Evolutionary conservation across 2,329 filamentous ascomycete genomes (phyloP).

Genomic region (Talaromyces sp.): DNA sequence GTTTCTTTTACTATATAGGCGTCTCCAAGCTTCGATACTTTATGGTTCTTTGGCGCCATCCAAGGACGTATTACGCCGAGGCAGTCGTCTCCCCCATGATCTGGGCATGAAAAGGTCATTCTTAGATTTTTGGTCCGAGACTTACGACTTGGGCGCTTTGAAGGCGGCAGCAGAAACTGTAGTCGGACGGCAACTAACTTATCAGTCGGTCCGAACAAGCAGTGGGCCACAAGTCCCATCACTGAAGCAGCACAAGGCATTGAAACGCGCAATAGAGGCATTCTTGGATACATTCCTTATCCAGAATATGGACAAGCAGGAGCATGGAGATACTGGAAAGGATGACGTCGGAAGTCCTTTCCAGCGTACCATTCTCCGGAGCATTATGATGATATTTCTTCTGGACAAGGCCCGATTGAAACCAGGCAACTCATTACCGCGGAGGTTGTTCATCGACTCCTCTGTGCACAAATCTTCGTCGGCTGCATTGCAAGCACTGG

Average conservation of each 20-base stretch:
- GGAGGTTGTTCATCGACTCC: constrained; percentile 51
- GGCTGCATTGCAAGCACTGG: constrained; percentile 51
- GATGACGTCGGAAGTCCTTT: constrained; percentile 36
- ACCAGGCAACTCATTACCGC: constrained; percentile 27
- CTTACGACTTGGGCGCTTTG: constrained; percentile 53
- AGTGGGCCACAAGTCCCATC: neutral
- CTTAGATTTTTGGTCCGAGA: constrained; percentile 56
- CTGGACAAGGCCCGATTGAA: constrained; percentile 54
- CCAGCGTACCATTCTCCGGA: constrained; percentile 56
- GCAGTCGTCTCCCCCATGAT: constrained; percentile 52
- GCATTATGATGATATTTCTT: constrained; percentile 58
- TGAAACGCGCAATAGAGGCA: constrained; percentile 46
- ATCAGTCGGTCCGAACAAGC: constrained; percentile 16
- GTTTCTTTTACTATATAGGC: constrained; percentile 53
- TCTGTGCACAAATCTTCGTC: constrained; percentile 57
- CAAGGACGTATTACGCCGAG: constrained; percentile 48
- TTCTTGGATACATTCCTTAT: constrained; percentile 59
- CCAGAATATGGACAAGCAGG: constrained; percentile 53
- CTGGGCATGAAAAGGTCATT: constrained; percentile 58
- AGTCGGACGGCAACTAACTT: constrained; percentile 51
- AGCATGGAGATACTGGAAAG: constrained; percentile 9
- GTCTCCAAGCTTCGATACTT: constrained; percentile 56
- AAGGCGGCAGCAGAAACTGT: constrained; percentile 57
- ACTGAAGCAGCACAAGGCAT: constrained; percentile 24
- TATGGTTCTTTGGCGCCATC: constrained; percentile 58